Evolutionary conservation across 1,139 yeast genomes (phyloP).

Genomic region (Sugiyamaella neomexicana): DNA sequence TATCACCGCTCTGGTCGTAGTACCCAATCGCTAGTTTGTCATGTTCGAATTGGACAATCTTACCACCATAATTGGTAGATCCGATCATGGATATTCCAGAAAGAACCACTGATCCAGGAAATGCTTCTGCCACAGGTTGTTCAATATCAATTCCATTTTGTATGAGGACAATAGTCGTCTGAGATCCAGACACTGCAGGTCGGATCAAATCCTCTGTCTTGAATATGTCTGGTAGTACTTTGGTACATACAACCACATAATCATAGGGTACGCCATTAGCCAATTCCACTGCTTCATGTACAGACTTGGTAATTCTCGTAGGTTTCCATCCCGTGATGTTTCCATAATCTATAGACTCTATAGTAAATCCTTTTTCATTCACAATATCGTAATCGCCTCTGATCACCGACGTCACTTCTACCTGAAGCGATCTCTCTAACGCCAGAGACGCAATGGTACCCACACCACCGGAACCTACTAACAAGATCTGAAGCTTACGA

Average conservation of each 20-base stretch:
- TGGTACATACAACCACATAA: conserved; percentile 65
- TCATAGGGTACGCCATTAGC: conserved; percentile 52
- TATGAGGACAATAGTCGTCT: conserved; percentile 58
- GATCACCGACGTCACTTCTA: conserved; percentile 59
- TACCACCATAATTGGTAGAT: conserved; percentile 57
- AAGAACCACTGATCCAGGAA: conserved; percentile 58
- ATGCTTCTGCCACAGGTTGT: conserved; percentile 54
- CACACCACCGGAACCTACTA: conserved; percentile 75
- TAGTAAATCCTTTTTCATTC: conserved; percentile 52
- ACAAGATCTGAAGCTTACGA: conserved; percentile 33
- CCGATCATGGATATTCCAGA: conserved; percentile 73
- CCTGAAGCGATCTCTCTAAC: conserved; percentile 49
- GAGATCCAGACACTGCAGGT: conserved; percentile 52
- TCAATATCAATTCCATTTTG: conserved; percentile 82
- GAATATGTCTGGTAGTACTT: conserved; percentile 69
- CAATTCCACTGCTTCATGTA: conserved; percentile 49
- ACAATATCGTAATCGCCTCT: conserved; percentile 66
- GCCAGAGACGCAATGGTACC: conserved; percentile 70
- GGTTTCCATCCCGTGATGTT: conserved; percentile 56
- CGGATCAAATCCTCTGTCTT: conserved; percentile 58
- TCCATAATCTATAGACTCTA: conserved; percentile 66
- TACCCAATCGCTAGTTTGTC: conserved; percentile 60
- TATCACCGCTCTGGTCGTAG: conserved; percentile 36
- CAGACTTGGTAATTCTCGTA: conserved; percentile 34
- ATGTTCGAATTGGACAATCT: conserved; percentile 49